These are phyloP conservation scores for Psilocybe azurescens DNA, from an alignment of 768 basidiomycete species.

Conservation along the genomic window DNA sequence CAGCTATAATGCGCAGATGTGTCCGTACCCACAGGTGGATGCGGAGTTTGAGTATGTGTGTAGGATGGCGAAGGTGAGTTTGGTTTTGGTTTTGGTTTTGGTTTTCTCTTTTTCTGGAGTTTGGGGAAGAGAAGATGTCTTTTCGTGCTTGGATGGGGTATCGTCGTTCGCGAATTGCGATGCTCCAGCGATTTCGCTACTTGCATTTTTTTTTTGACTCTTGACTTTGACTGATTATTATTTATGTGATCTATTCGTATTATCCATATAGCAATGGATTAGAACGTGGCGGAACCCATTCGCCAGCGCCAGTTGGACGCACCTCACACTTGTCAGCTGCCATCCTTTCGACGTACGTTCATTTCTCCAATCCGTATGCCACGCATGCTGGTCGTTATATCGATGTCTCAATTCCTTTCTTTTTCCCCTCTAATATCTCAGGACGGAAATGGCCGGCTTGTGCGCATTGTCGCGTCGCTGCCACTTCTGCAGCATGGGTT, in stretches of 20 bases:
- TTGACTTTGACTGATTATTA: neutral
- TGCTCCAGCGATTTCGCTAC: no score
- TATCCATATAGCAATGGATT: slow-evolving; percentile 27
- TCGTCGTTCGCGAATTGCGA: no score
- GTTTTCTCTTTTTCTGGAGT: neutral
- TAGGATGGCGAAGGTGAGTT: slow-evolving; percentile 31
- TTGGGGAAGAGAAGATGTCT: no score
- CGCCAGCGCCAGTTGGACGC: slow-evolving; percentile 36
- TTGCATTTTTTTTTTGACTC: no score
- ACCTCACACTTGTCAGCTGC: slow-evolving; percentile 31
- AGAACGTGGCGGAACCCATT: slow-evolving; percentile 33
- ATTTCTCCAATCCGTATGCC: neutral
- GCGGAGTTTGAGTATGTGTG: slow-evolving; percentile 34
- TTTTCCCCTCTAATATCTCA: neutral
- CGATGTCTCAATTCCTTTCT: no score
- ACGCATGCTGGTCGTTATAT: no score
- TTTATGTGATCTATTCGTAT: neutral
- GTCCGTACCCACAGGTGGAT: slow-evolving; percentile 35
- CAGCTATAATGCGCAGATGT: slow-evolving; percentile 29
- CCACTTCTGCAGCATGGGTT: slow-evolving; percentile 34
- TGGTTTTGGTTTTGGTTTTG: no score
- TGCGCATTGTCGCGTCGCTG: slow-evolving; percentile 34
- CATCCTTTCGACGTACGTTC: slow-evolving; percentile 36
- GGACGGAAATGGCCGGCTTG: slow-evolving; percentile 38
- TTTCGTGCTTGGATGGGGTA: neutral